Evolutionary conservation across 805 yeast genomes (phyloP), one percentile per base, ranked within the genome.

Genomic region (Candida namnaoensis): DNA sequence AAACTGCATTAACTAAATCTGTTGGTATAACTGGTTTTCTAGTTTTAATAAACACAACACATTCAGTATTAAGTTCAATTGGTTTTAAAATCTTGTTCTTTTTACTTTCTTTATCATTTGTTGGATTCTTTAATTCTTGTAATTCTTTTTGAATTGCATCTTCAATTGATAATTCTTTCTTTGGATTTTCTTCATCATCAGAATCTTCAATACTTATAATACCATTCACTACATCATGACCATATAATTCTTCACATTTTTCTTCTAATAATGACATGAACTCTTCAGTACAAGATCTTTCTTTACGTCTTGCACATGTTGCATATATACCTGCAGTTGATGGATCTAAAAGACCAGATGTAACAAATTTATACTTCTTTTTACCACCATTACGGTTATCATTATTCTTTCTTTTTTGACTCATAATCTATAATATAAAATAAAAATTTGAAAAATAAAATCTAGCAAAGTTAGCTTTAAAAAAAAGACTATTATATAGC

Each of bases 281-380:
- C 57, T 88, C 97, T 47, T 77, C 78, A n/a, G 82, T 72, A 45
- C 95, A 87, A 41, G 74, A 78, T 41, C 71, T 71, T 58, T 93
- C 99, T 44, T 81, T 78, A 34, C 83, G 82, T 51, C 96, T 72
- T 39, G 78, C 76, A 60, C 97, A 91, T 0, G 98, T 85, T 11
- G 88, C 95, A 61, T 85, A 93, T 1, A 93, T 71, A 0, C 99
- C 99, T 34, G 81, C 66, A 41, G 93, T 84, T 34, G 82, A 82
- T 0, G 96, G 95, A 53, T 90, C 96, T 15, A 90, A 61, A 41
- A 76, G 65, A 8, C 76, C 76, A 3, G 65, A 54, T 15, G 69
- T 27, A 27, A 10, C 34, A 12, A 30, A 36, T 42, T 46, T 14
- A 30, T 46, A 49, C 37, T 51, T 53, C 43, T 50, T 53, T 42